Conservation (phyloP, 495 filamentous ascomycete genomes). For the Neurospora discreta region DNA sequence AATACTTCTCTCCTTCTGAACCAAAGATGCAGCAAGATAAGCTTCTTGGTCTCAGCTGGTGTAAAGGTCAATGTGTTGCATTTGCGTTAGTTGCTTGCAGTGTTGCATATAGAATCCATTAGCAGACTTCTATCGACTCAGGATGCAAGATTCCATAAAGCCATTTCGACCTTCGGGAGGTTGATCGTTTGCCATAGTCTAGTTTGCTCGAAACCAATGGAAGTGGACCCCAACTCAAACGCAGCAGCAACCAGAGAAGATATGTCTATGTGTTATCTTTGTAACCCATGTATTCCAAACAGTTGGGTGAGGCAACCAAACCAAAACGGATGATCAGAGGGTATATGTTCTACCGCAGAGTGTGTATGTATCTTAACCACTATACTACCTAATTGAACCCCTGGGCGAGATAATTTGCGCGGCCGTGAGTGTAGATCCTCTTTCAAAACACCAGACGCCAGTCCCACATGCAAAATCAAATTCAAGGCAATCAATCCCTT, state of each 20-base stretch:
- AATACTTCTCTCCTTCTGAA: no score
- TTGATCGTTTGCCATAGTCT: not conserved
- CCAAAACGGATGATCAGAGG: not conserved
- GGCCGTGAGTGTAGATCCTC: slow-evolving; percentile 2
- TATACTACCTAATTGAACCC: not conserved
- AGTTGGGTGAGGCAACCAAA: not conserved
- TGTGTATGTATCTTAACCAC: not conserved
- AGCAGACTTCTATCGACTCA: not conserved
- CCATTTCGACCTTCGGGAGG: not conserved
- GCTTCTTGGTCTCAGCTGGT: not conserved
- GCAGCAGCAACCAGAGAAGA: not conserved
- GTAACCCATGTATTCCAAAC: not conserved
- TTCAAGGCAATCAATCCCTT: not conserved
- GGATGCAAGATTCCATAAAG: not conserved
- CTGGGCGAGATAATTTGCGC: not conserved
- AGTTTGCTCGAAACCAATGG: not conserved
- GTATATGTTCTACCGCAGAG: not conserved
- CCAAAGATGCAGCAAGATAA: not conserved
- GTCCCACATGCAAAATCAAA: slow-evolving; percentile 11
- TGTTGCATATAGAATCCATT: not conserved
- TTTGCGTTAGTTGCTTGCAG: not conserved
- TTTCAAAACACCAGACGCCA: slow-evolving; percentile 20
- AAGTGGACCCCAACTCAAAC: not conserved
- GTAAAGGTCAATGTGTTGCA: not conserved
- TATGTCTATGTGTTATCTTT: not conserved